A percentile compares a stretch with the other conserved stretches of the same genome.
Evolutionary conservation across 805 yeast species (phyloP).

Genomic region (Yamadazyma phyllophila): DNA sequence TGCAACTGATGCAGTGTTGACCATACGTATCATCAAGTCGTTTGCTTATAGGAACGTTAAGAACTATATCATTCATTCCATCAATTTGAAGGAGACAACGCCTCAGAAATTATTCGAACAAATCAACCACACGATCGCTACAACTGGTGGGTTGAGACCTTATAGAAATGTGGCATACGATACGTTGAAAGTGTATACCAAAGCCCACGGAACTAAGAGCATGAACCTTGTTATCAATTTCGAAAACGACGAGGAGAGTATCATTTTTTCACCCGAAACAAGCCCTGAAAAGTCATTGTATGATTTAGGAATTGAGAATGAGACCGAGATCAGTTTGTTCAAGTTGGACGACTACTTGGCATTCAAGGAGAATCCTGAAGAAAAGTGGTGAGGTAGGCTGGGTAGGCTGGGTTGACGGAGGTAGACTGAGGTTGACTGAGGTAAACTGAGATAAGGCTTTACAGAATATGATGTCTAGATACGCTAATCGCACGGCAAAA

Average conservation of each 20-base stretch:
- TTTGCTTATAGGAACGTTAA: conserved; percentile 88
- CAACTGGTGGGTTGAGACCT: conserved; percentile 74
- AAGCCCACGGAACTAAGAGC: conserved; percentile 93
- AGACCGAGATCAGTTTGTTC: conserved; percentile 87
- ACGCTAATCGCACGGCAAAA: background rate
- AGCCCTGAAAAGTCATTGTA: conserved; percentile 24
- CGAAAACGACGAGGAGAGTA: conserved; percentile 76
- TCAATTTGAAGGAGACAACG: conserved; percentile 69
- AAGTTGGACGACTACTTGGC: conserved; percentile 62
- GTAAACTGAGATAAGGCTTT: too few species aligned
- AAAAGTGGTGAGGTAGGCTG: conserved; percentile 74
- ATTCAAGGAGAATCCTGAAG: conserved; percentile 81
- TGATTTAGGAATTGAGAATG: conserved; percentile 61
- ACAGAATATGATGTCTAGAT: too few species aligned
- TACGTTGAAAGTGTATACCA: conserved; percentile 81
- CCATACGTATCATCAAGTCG: conserved; percentile 84
- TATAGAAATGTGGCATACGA: conserved; percentile 74
- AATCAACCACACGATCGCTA: conserved; percentile 43
- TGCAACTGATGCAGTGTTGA: conserved; percentile 67
- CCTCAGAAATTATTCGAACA: conserved; percentile 60
- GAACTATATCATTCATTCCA: conserved; percentile 64
- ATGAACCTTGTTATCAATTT: conserved; percentile 89
- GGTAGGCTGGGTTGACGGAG: too few species aligned
- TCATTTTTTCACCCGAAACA: conserved; percentile 30
- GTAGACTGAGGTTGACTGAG: too few species aligned